Percentiles rank a stretch among this genome's conserved stretches.
phyloP scores from a whole-genome alignment of 1,284 basidiomycete genomes.

The Xerocomus nothofagi region DNA sequence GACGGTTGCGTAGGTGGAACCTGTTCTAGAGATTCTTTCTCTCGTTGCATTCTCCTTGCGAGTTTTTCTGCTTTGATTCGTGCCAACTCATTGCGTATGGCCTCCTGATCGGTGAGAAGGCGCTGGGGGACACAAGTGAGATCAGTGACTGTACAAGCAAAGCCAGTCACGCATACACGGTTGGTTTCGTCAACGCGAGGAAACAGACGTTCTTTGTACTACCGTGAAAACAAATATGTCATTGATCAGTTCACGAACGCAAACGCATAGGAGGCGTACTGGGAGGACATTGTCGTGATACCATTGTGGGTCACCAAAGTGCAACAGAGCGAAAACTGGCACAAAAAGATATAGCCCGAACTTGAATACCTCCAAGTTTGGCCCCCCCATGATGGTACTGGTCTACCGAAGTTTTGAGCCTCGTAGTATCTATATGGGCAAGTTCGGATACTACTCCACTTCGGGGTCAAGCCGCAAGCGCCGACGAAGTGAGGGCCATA shows the following conservation, averaged over 20 bases:
- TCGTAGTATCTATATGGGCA: background rate
- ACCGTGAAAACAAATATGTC: slow-evolving; percentile 1
- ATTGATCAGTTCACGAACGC: background rate
- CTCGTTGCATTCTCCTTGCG: slow-evolving; percentile 43
- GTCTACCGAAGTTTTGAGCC: slow-evolving; percentile 7
- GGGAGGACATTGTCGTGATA: slow-evolving; percentile 79
- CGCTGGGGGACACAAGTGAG: slow-evolving; percentile 39
- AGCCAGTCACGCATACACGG: slow-evolving; percentile 41
- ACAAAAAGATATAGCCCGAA: slow-evolving; percentile 89
- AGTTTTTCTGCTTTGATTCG: slow-evolving; percentile 66
- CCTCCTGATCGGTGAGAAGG: slow-evolving; percentile 63
- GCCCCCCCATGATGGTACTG: slow-evolving; percentile 68
- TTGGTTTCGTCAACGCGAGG: slow-evolving; percentile 58
- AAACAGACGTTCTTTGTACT: slow-evolving; percentile 76
- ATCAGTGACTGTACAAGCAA: background rate
- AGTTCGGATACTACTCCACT: too few relatives aligned
- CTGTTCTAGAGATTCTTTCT: slow-evolving; percentile 37
- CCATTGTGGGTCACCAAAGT: slow-evolving; percentile 91
- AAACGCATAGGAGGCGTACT: slow-evolving; percentile 45
- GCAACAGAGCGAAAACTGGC: slow-evolving; percentile 79
- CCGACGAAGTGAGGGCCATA: too few relatives aligned
- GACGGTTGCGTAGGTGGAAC: slow-evolving; percentile 18
- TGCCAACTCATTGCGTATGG: slow-evolving; percentile 65
- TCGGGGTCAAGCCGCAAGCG: slow-evolving; percentile 19
- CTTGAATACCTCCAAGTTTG: slow-evolving; percentile 87